Base-by-base conservation (phyloP, 106 monocot genomes). In the Dendrobium huoshanense region DNA sequence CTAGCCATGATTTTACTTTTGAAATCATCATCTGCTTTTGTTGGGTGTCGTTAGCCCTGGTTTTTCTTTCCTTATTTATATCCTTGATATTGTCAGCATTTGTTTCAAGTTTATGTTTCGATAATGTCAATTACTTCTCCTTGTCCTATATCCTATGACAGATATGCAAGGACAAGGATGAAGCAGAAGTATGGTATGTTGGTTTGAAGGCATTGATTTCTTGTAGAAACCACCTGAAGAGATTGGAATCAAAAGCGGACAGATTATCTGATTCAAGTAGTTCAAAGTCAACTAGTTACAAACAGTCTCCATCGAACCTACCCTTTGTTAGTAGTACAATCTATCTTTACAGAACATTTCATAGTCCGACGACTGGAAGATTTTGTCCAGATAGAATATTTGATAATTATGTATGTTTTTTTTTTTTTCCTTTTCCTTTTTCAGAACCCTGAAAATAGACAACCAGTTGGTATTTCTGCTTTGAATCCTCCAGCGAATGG, bases 151-250 rank as follows among this genome's bases (percentile, higher is more conserved):
- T 74, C 9, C 4, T 70, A 22, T 81, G 58, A 83, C 85, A 90
- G 90, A 87, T 90, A 85, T 90, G 90, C 85, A 90, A 90, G 81
- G 90, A 90, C 59, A 87, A 90, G 81, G 87, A 87, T 85, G 90
- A 90, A 80, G 90, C 87, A 16, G 90, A 90, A 85, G 81, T 85
- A 43, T 90, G 90, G 90, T 90, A 87, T 85, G 87, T 87, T 78
- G 87, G 84, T 22, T 79, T 90, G 78, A 87, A 87, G 76, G 80
- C 87, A 83, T 81, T 90, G 83, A 85, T 90, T 85, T 80, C 85
- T 15, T 77, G 55, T 79, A 80, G 80, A 73, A 84, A 74, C 77
- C 25, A 5, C 67, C 77, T 75, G 58, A 87, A 81, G 67, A 78
- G 79, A 77, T 65, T 40, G 25, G 90, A 87, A 42, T 83, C 85